Conservation (phyloP, 108 stramenopile genomes). For the Aurantiochytrium sp. region DNA sequence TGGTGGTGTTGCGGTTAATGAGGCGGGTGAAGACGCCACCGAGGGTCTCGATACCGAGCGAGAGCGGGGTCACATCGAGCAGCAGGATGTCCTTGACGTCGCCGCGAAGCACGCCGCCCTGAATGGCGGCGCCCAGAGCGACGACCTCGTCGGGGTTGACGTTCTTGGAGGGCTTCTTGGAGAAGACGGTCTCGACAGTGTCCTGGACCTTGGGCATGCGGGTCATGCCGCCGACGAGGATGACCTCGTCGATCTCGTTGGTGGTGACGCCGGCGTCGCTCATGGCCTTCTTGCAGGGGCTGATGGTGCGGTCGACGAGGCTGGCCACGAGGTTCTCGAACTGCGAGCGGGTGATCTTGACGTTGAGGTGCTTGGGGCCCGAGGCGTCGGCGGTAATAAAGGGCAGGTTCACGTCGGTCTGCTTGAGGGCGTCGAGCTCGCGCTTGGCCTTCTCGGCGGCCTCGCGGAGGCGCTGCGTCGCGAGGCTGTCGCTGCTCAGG, state of each 20-base stretch:
- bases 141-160: conserved; percentile 99
- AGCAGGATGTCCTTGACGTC: conserved; percentile 99
- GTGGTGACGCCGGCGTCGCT: conserved; percentile 83
- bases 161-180: conserved; percentile 74
- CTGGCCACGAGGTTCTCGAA: conserved; percentile 91
- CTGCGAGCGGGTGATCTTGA: conserved; percentile 82
- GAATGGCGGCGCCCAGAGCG: conserved; percentile 99
- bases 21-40: conserved; percentile 99
- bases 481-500: conserved; percentile 80
- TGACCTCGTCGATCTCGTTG: conserved; percentile 90
- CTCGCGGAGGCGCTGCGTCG: conserved; percentile 97
- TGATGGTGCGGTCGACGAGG: not conserved
- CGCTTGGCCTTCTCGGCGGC: conserved; percentile 99
- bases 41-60: conserved; percentile 97
- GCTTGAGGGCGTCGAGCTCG: conserved; percentile 96
- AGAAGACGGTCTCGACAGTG: conserved; percentile 94
- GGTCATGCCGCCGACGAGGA: conserved; percentile 99
- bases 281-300: not conserved
- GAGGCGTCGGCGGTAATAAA: conserved; percentile 98
- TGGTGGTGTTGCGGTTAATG: conserved; percentile 98
- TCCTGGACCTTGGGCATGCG: conserved; percentile 99
- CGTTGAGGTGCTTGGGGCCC: conserved; percentile 97
- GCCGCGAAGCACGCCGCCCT: conserved; percentile 96
- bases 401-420: conserved; percentile 94
- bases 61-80: conserved; percentile 96